These are phyloP conservation scores for Durio zibethinus DNA, from an alignment of 345 rosid genomes.

Conservation along the genomic window DNA sequence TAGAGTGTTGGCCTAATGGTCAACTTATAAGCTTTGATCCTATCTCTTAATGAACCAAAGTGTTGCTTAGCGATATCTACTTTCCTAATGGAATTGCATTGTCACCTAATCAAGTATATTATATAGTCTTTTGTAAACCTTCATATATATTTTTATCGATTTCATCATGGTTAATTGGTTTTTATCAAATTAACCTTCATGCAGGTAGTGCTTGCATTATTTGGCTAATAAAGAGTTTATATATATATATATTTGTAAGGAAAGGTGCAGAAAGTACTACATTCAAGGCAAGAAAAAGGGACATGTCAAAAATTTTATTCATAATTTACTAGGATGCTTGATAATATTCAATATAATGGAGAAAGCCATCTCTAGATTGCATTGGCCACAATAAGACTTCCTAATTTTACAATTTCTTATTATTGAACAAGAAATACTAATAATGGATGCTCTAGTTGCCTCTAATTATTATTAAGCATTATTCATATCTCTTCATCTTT, in stretches of 20 bases:
- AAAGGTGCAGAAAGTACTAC: conserved; percentile 63
- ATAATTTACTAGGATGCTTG: conserved; percentile 49
- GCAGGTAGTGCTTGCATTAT: too few species aligned
- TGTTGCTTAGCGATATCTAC: conserved; percentile 47
- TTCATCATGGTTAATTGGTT: too few species aligned
- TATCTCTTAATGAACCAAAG: conserved; percentile 33
- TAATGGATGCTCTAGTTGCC: too few species aligned
- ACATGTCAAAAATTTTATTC: conserved; percentile 40
- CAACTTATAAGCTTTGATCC: conserved; percentile 61
- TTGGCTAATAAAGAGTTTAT: background rate
- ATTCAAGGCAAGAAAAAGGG: conserved; percentile 47
- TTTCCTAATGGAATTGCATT: conserved; percentile 66
- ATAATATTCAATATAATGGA: conserved; percentile 62
- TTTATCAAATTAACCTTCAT: too few species aligned
- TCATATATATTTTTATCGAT: conserved; percentile 60
- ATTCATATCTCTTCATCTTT: too few species aligned
- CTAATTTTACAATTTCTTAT: too few species aligned
- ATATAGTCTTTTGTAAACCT: conserved; percentile 58
- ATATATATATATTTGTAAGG: conserved; percentile 35
- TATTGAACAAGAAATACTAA: too few species aligned
- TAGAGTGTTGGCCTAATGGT: conserved; percentile 72
- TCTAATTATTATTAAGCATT: too few species aligned
- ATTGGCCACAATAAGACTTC: conserved; percentile 34
- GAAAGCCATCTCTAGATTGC: conserved; percentile 69
- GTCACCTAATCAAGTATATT: conserved; percentile 61